These are phyloP conservation scores for Rutstroemia sp. DNA, from an alignment of 2,329 filamentous ascomycete species.

Conservation along the genomic window DNA sequence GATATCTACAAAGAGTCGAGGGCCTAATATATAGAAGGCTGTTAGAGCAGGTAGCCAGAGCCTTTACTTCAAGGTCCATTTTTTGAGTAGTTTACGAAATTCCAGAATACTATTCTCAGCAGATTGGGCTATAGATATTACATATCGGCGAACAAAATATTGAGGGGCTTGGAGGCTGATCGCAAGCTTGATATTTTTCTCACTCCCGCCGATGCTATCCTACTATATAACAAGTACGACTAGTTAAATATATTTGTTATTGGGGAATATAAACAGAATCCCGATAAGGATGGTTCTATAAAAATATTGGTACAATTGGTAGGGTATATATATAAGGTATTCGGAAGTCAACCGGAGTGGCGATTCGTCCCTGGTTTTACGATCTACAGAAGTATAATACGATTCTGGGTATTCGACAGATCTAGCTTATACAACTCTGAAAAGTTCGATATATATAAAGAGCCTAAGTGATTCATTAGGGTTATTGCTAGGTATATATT, in stretches of 20 bases:
- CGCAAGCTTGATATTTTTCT: slow-evolving; percentile 25
- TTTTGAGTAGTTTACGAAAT: slow-evolving; percentile 22
- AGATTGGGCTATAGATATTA: slow-evolving; percentile 19
- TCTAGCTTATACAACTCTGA: slow-evolving; percentile 28
- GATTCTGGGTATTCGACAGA: slow-evolving; percentile 30
- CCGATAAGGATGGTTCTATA: slow-evolving; percentile 16
- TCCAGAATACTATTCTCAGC: slow-evolving; percentile 7
- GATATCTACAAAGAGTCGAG: slow-evolving; percentile 22
- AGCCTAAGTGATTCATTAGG: slow-evolving; percentile 26
- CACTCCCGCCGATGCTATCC: slow-evolving; percentile 13
- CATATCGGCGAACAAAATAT: slow-evolving; percentile 23
- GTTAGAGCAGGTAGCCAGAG: slow-evolving; percentile 19
- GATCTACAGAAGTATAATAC: slow-evolving; percentile 23
- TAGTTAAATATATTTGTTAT: slow-evolving; percentile 16
- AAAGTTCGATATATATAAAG: slow-evolving; percentile 28
- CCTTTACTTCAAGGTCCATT: slow-evolving; percentile 19
- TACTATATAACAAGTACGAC: slow-evolving; percentile 7
- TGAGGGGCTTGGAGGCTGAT: slow-evolving; percentile 21
- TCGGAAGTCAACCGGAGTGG: slow-evolving; percentile 27
- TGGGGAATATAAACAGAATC: slow-evolving; percentile 22
- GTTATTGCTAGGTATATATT: slow-evolving; percentile 26
- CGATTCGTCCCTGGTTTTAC: slow-evolving; percentile 29
- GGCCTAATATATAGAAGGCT: slow-evolving; percentile 18
- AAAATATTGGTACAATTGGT: slow-evolving; percentile 23
- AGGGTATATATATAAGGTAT: slow-evolving; percentile 23